A percentile compares a stretch with the other conserved stretches of the same genome.
These are phyloP conservation scores for Saxophila tyrrhenica DNA, from an alignment of 495 filamentous ascomycete species.

Conservation along the genomic window DNA sequence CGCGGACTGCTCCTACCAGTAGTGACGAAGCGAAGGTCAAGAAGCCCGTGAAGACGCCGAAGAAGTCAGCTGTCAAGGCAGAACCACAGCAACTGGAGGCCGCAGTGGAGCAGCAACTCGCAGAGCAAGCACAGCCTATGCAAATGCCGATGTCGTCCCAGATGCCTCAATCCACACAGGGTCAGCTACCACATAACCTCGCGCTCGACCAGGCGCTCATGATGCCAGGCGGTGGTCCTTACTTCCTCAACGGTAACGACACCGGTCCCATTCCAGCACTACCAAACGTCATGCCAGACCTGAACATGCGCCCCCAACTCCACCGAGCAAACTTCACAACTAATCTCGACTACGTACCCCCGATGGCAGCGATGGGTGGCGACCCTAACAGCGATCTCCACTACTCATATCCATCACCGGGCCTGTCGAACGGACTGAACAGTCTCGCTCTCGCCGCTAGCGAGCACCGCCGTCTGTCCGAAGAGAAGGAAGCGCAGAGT, in stretches of 20 bases:
- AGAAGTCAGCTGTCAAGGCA: slow-evolving; percentile 5
- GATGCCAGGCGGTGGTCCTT: slow-evolving; percentile 14
- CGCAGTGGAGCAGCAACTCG: slow-evolving; percentile 17
- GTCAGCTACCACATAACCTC: background rate
- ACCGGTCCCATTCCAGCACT: slow-evolving; percentile 12
- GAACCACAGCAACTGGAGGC: slow-evolving; percentile 9
- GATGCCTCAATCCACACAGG: background rate
- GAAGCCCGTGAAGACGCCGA: slow-evolving; percentile 16
- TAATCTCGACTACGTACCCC: slow-evolving; percentile 15
- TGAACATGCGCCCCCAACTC: slow-evolving; percentile 8
- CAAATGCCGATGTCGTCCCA: background rate
- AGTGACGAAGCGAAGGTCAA: slow-evolving; percentile 18
- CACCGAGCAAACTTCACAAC: slow-evolving; percentile 14
- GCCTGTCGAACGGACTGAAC: slow-evolving; percentile 19
- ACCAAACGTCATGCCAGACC: slow-evolving; percentile 14
- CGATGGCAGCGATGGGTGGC: slow-evolving; percentile 4
- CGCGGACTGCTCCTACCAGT: slow-evolving; percentile 21
- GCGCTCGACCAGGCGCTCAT: slow-evolving; percentile 14
- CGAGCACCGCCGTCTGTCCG: slow-evolving; percentile 16
- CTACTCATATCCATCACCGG: slow-evolving; percentile 18
- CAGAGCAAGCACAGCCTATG: slow-evolving; percentile 1
- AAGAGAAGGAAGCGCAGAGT: slow-evolving; percentile 14
- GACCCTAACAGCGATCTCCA: slow-evolving; percentile 13
- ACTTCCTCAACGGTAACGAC: slow-evolving; percentile 16
- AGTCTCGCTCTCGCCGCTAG: slow-evolving; percentile 19